A percentile compares a stretch with the other conserved stretches of the same genome.
Conservation (phyloP, 1,284 basidiomycete genomes). For the Trichosporon faecale region DNA sequence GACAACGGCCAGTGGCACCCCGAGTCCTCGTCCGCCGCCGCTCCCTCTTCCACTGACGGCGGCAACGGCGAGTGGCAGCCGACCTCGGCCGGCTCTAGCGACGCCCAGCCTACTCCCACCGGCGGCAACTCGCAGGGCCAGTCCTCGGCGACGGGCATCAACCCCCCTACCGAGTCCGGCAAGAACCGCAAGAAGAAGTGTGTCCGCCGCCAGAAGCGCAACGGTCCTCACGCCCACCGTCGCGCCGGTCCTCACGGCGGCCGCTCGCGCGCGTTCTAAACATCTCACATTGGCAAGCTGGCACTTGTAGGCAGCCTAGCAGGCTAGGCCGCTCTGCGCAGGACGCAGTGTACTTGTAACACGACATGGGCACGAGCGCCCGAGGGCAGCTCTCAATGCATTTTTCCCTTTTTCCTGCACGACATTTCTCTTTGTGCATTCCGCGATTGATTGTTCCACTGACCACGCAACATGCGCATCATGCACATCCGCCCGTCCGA, state of each 20-base stretch:
- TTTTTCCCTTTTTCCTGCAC: not conserved
- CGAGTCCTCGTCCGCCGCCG: not conserved
- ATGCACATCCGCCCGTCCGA: not conserved
- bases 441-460: not conserved
- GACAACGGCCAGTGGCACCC: constrained; percentile 11
- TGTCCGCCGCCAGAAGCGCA: constrained; percentile 7
- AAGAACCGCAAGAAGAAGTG: constrained; percentile 14
- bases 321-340: not conserved
- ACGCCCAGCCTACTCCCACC: not conserved
- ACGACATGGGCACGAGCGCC: not conserved
- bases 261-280: constrained; percentile 1
- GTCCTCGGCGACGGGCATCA: not conserved
- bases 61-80: not conserved
- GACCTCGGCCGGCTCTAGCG: not conserved
- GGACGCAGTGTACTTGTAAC: constrained; percentile 9
- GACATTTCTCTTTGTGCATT: not conserved
- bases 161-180: not conserved
- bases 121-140: not conserved
- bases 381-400: not conserved
- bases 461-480: not conserved
- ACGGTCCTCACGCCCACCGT: not conserved
- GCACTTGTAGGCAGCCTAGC: not conserved
- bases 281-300: not conserved
- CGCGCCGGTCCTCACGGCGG: constrained; percentile 4
- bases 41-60: not conserved